Conservation (phyloP, 345 rosid genomes). For the Syzygium grande region DNA sequence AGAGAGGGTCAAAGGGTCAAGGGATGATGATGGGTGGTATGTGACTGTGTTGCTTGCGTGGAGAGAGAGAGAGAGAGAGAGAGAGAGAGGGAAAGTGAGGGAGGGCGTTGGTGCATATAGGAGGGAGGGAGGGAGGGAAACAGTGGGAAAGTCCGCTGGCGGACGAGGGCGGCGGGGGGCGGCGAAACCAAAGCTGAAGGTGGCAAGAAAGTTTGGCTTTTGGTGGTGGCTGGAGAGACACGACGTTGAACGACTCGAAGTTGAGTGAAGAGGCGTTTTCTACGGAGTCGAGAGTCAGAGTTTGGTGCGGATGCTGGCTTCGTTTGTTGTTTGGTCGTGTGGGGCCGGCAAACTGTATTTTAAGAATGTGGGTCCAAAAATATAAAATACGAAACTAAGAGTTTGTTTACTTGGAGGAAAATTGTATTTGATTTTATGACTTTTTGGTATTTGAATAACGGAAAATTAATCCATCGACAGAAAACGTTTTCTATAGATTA, state of each 20-base stretch:
- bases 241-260: neutral
- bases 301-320: neutral
- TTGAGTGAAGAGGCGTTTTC: neutral
- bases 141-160: slow-evolving; percentile 12
- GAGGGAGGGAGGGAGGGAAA: neutral
- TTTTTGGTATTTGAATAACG: too few species aligned
- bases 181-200: neutral
- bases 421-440: too few species aligned
- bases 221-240: neutral
- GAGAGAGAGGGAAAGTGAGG: neutral
- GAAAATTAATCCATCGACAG: too few species aligned
- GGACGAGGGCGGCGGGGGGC: neutral
- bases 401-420: neutral
- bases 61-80: neutral
- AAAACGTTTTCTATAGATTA: too few species aligned
- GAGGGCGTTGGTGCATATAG: neutral
- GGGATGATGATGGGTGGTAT: neutral
- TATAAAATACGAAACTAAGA: neutral
- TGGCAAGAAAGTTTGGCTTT: neutral
- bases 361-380: neutral
- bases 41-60: too few species aligned
- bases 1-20: neutral
- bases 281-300: neutral
- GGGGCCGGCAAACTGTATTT: neutral
- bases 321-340: neutral